Percentiles rank a stretch among this genome's conserved stretches.
Conservation (phyloP, 768 basidiomycete species). For the Serendipita vermifera region DNA sequence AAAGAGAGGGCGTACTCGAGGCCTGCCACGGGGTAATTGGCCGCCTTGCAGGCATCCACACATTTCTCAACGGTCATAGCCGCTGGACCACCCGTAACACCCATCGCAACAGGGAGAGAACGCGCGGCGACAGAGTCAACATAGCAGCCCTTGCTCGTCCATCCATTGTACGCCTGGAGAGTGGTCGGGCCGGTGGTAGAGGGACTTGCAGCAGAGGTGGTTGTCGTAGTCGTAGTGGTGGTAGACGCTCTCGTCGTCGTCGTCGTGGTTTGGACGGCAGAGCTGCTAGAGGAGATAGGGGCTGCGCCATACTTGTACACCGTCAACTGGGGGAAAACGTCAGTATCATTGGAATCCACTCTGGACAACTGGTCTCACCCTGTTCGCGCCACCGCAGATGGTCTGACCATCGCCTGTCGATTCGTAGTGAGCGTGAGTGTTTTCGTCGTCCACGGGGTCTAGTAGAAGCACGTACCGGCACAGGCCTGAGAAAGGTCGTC, state of each 20-base stretch:
- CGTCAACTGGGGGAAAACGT: neutral
- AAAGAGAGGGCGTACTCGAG: neutral
- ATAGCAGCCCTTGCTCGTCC: neutral
- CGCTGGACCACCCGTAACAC: no score
- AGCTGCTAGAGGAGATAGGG: neutral
- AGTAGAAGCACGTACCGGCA: slow-evolving; percentile 45
- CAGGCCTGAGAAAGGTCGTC: slow-evolving; percentile 29
- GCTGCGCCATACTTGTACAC: neutral
- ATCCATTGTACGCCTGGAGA: neutral
- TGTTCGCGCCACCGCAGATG: slow-evolving; percentile 5
- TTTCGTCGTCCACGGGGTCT: slow-evolving; percentile 19
- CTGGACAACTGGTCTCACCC: neutral
- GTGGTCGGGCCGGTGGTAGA: neutral
- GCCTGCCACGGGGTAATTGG: slow-evolving; percentile 1
- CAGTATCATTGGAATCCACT: neutral
- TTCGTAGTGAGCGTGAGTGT: no score
- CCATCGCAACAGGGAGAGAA: neutral
- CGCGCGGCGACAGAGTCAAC: neutral
- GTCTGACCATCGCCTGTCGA: neutral
- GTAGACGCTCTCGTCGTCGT: neutral
- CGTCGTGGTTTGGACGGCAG: neutral
- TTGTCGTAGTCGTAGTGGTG: neutral
- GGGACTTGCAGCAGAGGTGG: neutral
- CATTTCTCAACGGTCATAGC: slow-evolving; percentile 3
- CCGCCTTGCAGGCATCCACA: neutral